Evolutionary conservation across 208 protist genomes (phyloP).

Genomic region (Porcisia deanei): DNA sequence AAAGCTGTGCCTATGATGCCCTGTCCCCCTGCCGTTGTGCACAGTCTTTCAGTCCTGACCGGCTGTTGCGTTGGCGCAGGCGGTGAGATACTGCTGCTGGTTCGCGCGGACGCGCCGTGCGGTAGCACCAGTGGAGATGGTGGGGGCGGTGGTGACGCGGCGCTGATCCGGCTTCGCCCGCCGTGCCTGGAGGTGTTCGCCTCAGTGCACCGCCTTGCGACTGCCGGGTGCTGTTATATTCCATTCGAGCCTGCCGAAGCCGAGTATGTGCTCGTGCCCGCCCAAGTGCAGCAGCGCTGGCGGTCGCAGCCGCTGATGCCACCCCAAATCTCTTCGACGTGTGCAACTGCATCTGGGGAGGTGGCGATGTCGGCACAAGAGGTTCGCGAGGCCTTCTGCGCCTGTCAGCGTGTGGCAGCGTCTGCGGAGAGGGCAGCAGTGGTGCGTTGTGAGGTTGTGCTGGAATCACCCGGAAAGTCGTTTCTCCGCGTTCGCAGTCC

Average conservation of each 20-base stretch:
- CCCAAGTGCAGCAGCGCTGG: conserved; percentile 20
- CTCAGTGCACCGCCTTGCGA: conserved; percentile 34
- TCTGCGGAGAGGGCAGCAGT: neutral
- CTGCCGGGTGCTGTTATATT: conserved; percentile 33
- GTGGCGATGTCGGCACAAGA: neutral
- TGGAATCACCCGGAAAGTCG: neutral
- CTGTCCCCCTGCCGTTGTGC: neutral
- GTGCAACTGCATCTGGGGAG: neutral
- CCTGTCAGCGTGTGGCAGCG: conserved; percentile 8
- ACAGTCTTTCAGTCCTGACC: conserved; percentile 8
- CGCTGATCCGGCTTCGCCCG: conserved; percentile 24
- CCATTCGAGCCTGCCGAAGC: conserved; percentile 29
- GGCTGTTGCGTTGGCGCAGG: conserved; percentile 31
- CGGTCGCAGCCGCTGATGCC: neutral
- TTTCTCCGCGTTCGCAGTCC: conserved; percentile 24
- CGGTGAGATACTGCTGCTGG: conserved; percentile 36
- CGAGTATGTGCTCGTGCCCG: conserved; percentile 25
- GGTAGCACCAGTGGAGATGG: neutral
- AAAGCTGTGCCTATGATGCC: neutral
- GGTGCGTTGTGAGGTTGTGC: conserved; percentile 27
- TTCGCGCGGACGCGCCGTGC: conserved; percentile 5
- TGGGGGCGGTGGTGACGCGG: conserved; percentile 1
- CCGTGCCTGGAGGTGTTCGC: conserved; percentile 47
- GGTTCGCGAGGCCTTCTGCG: conserved; percentile 7
- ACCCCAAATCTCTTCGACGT: neutral